A percentile compares a stretch with the other conserved stretches of the same genome.
phyloP scores from a whole-genome alignment of 768 basidiomycete species.

The Cubamyces lactineus region DNA sequence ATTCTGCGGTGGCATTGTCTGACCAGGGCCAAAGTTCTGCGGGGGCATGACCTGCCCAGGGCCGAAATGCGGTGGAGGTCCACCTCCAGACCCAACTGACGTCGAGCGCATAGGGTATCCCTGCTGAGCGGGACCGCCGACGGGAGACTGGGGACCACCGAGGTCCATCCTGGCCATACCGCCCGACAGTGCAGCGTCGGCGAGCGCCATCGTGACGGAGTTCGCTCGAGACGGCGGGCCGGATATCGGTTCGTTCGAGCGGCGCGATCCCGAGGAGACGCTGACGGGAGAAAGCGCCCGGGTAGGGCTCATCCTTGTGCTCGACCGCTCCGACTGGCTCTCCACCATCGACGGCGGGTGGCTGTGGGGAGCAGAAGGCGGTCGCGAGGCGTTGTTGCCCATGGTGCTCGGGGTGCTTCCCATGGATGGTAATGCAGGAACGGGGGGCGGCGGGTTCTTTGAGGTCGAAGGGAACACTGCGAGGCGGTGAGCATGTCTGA shows the following conservation, averaged over 20 bases:
- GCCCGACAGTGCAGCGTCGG: conserved; percentile 19
- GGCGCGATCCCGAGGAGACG: conserved; percentile 13
- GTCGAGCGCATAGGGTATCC: conserved; percentile 28
- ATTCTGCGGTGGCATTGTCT: conserved; percentile 22
- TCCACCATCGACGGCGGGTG: conserved; percentile 15
- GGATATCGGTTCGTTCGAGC: conserved; percentile 15
- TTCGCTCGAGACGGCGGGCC: conserved; percentile 19
- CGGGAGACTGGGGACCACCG: conserved; percentile 7
- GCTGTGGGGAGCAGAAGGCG: conserved; percentile 20
- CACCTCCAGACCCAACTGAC: conserved; percentile 25
- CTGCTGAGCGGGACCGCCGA: conserved; percentile 1
- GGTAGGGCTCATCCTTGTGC: conserved; percentile 30
- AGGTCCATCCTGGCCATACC: conserved; percentile 20
- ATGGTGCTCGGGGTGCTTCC: conserved; percentile 10
- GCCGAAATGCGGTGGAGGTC: conserved; percentile 33
- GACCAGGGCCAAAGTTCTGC: conserved; percentile 27
- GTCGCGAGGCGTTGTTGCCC: conserved; percentile 32
- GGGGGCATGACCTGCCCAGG: conserved; percentile 33
- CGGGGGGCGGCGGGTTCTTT: conserved; percentile 65
- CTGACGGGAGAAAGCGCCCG: conserved; percentile 20
- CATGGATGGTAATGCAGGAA: conserved; percentile 50
- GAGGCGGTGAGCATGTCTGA: conserved; percentile 4
- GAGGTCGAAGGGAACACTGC: conserved; percentile 39
- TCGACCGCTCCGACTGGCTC: conserved; percentile 18
- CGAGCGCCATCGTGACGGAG: conserved; percentile 22